Evolutionary conservation across 2,329 filamentous ascomycete genomes (phyloP), one percentile per base, ranked within the genome.

Genomic region (Metarhizium anisopliae): DNA sequence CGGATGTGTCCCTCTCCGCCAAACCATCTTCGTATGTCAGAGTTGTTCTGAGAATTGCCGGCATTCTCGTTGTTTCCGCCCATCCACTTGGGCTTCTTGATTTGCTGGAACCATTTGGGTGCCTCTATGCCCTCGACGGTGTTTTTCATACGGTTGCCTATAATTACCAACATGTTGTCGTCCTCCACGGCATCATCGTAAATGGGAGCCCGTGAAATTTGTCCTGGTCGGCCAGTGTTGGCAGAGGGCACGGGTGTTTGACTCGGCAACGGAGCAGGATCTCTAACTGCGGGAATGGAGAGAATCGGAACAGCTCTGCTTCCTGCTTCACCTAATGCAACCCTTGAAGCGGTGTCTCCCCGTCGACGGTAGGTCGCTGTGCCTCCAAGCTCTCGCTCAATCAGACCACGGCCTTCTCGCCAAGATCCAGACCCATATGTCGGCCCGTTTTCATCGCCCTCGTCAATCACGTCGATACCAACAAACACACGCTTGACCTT

Each of bases 331-430:
- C 63, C 58, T 25, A 59, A 62, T 47, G 65, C 62, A 47, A 66
- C 62, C 47, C 72, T 64, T 51, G 70, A 65, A 56, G 73, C 66
- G 30, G 74, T 70, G 52, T 76, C 73, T 40, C 76, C 72, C 18
- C 77, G 72, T 52, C 78, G 74, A 57, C 77, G 73, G 51, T 79
- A 72, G 47, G 80, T 76, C 3, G 81, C 80, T 40, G 78, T 80
- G 14, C 87, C 86, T 58, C 85, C 83, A 7, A 92, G 71, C 67
- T 97, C 94, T 32, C 90, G 83, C 60, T 96, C 90, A 59, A 99
- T 95, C 32, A 99, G 80, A 52, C 92, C 87, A 52, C 90, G 82
- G 3, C 94, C 94, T 72, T 97, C 94, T 50, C 92, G 84, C 94
- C 93, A 97, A 1, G 86, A 87, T 1, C 89, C 90, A 1, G 86